Percentiles rank a stretch among this genome's conserved stretches.
phyloP scores from a whole-genome alignment of 495 filamentous ascomycete genomes.

The Podospora sp. region DNA sequence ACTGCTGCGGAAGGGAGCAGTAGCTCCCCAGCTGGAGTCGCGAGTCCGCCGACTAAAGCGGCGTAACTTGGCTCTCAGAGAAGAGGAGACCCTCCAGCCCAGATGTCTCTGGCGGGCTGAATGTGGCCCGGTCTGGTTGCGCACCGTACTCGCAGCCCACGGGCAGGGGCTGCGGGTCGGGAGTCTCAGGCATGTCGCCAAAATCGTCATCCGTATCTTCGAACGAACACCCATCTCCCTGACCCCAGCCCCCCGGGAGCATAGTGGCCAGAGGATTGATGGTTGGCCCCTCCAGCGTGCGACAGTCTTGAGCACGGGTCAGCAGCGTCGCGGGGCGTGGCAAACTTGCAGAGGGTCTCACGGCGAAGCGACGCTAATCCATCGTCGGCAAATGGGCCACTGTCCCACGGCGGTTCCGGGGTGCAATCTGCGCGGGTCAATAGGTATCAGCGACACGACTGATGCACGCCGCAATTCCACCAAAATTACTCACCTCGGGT shows the following conservation, averaged over 20 bases:
- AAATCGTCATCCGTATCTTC: neutral
- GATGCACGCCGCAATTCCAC: neutral
- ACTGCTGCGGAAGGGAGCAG: conserved; percentile 3
- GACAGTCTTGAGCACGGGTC: neutral
- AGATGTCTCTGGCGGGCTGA: neutral
- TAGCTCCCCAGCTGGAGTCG: neutral
- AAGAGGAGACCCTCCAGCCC: neutral
- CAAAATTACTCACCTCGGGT: neutral
- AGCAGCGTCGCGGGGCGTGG: neutral
- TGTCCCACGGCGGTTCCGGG: neutral
- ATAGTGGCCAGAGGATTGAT: neutral
- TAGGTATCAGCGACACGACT: neutral
- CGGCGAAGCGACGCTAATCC: neutral
- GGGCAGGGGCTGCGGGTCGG: neutral
- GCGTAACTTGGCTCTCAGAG: neutral
- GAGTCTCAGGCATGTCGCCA: neutral
- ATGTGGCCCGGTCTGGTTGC: neutral
- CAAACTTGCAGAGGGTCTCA: neutral
- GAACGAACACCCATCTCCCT: neutral
- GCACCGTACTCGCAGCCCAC: neutral
- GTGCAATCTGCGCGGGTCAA: neutral
- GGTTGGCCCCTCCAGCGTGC: neutral
- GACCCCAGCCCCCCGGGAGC: neutral
- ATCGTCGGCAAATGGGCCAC: neutral
- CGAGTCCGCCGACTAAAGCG: conserved; percentile 2